A percentile compares a stretch with the other conserved stretches of the same genome.
phyloP scores from a whole-genome alignment of 305 asterid genomes.

The Solanum hybrid region DNA sequence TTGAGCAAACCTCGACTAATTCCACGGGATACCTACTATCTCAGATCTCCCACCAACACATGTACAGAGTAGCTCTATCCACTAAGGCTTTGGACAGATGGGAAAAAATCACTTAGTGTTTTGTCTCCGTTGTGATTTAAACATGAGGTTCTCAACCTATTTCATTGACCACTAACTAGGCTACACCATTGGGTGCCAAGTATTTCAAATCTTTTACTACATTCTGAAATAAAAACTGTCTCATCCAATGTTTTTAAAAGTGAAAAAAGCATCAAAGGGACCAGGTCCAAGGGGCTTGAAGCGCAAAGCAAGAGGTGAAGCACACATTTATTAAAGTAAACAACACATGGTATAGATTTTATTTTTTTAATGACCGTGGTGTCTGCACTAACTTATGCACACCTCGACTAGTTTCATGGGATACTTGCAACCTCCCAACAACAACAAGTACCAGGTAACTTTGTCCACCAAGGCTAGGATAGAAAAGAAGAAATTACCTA shows the following conservation, averaged over 20 bases:
- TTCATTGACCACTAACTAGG: neutral
- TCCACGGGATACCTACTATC: neutral
- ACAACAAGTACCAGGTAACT: neutral
- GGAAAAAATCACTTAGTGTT: neutral
- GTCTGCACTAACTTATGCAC: neutral
- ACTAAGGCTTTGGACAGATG: neutral
- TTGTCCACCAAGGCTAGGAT: neutral
- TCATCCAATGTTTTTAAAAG: neutral
- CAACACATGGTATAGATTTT: neutral
- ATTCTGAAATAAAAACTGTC: neutral
- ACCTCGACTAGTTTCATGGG: neutral
- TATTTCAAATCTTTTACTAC: neutral
- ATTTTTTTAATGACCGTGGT: neutral
- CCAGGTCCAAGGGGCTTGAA: neutral
- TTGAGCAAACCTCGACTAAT: neutral
- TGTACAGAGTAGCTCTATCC: neutral
- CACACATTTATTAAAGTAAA: neutral
- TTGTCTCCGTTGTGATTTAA: neutral
- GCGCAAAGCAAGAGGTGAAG: neutral
- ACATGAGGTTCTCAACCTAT: neutral
- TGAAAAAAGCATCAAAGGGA: neutral
- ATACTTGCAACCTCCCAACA: neutral
- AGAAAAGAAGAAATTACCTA: neutral
- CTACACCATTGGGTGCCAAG: neutral
- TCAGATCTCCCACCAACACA: neutral